A percentile compares a stretch with the other conserved stretches of the same genome.
Conservation (phyloP, 1,284 basidiomycete species). For the Entoloma clypeatum region DNA sequence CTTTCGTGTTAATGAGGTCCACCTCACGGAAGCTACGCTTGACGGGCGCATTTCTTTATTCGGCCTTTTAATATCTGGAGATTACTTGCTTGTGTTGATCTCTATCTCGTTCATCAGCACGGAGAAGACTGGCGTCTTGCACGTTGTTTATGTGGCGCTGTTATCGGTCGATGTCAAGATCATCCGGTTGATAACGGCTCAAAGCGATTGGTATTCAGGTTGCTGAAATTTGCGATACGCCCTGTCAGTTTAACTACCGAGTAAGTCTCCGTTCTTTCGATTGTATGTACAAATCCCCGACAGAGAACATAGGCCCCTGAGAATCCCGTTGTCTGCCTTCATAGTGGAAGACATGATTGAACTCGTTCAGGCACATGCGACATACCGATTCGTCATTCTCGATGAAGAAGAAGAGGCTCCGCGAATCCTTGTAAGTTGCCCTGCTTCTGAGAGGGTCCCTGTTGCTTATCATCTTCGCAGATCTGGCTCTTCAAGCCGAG, state of each 20-base stretch:
- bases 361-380: slow-evolving; percentile 83
- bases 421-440: slow-evolving; percentile 63
- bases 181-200: slow-evolving; percentile 35
- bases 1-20: slow-evolving; percentile 65
- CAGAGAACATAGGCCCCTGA: slow-evolving; percentile 43
- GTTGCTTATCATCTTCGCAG: slow-evolving; percentile 32
- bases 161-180: slow-evolving; percentile 67
- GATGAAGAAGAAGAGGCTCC: slow-evolving; percentile 81
- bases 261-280: slow-evolving; percentile 39
- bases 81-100: slow-evolving; percentile 18
- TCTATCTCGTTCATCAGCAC: slow-evolving; percentile 32
- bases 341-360: slow-evolving; percentile 86
- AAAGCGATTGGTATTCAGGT: slow-evolving; percentile 50
- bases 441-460: not conserved
- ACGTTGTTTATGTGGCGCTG: slow-evolving; percentile 75
- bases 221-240: slow-evolving; percentile 80
- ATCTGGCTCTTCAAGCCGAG: slow-evolving; percentile 90
- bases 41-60: slow-evolving; percentile 56
- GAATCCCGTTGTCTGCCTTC: slow-evolving; percentile 77
- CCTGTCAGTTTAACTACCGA: slow-evolving; percentile 61
- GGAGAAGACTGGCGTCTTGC: slow-evolving; percentile 62
- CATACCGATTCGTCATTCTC: slow-evolving; percentile 80
- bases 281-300: not conserved
- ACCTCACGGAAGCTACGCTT: slow-evolving; percentile 82
- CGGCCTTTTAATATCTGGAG: slow-evolving; percentile 10